phyloP scores from a whole-genome alignment of 768 basidiomycete genomes.

The Polyporus arcularius region DNA sequence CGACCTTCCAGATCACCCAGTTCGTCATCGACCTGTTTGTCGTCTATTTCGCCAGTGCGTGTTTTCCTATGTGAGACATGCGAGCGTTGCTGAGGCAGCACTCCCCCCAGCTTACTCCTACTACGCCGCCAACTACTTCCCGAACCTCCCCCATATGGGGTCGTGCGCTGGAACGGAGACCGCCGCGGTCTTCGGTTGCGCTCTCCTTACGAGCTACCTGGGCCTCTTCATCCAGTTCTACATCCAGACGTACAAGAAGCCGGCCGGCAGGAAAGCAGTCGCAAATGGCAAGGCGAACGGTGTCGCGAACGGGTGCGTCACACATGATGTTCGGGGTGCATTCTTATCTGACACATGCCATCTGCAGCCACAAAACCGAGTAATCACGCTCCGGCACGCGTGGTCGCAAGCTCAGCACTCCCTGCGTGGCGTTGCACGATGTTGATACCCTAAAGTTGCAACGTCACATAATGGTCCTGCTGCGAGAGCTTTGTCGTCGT shows the following conservation, averaged over 20 bases:
- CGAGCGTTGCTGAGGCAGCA: neutral
- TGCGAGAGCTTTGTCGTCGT: constrained; percentile 10
- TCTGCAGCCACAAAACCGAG: constrained; percentile 36
- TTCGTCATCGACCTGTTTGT: constrained; percentile 90
- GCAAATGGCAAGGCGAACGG: constrained; percentile 54
- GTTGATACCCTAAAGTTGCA: constrained; percentile 24
- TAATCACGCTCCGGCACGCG: constrained; percentile 22
- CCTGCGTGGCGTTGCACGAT: constrained; percentile 7
- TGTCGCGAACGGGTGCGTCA: constrained; percentile 38
- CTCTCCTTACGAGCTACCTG: constrained; percentile 86
- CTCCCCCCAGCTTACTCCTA: constrained; percentile 69
- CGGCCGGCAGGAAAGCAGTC: constrained; percentile 37
- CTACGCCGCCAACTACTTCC: constrained; percentile 64
- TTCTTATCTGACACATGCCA: neutral
- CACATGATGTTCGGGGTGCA: neutral
- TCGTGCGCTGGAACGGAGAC: constrained; percentile 88
- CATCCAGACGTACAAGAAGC: constrained; percentile 80
- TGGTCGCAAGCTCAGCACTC: constrained; percentile 1
- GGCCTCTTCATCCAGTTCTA: constrained; percentile 96
- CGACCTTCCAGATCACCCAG: constrained; percentile 94
- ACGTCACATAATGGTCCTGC: neutral
- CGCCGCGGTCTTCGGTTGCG: constrained; percentile 89
- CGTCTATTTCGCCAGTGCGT: constrained; percentile 95
- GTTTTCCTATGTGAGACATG: neutral
- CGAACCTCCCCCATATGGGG: constrained; percentile 64